These are phyloP conservation scores for Rhizopus arrhizus DNA, from an alignment of 371 early-diverging fungal species.

Conservation along the genomic window DNA sequence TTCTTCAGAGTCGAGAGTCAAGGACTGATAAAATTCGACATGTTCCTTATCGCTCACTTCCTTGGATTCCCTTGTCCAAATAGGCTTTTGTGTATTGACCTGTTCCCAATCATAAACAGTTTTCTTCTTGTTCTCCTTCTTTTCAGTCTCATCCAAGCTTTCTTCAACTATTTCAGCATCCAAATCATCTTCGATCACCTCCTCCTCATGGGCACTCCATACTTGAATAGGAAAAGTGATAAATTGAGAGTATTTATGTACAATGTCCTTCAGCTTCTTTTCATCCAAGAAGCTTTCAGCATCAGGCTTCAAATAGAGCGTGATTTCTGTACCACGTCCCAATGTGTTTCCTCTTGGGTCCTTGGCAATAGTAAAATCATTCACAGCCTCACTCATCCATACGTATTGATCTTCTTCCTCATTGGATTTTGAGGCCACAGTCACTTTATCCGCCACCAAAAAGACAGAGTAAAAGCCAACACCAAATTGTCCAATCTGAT, in stretches of 20 bases:
- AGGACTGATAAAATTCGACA: slow-evolving; percentile 80
- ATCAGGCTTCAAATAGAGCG: slow-evolving; percentile 87
- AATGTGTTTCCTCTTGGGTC: slow-evolving; percentile 85
- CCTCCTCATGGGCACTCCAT: slow-evolving; percentile 60
- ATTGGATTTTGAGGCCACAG: slow-evolving; percentile 87
- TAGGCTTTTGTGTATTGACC: slow-evolving; percentile 84
- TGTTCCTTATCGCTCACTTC: slow-evolving; percentile 82
- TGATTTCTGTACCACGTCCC: slow-evolving; percentile 88
- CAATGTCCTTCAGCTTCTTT: slow-evolving; percentile 61
- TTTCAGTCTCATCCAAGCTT: slow-evolving; percentile 25
- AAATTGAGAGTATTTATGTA: slow-evolving; percentile 89
- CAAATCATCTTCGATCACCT: slow-evolving; percentile 41
- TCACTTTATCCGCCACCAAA: slow-evolving; percentile 95
- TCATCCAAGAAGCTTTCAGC: slow-evolving; percentile 82
- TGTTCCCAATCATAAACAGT: slow-evolving; percentile 62
- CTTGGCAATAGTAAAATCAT: slow-evolving; percentile 83
- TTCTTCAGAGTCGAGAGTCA: slow-evolving; percentile 67
- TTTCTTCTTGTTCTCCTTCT: slow-evolving; percentile 54
- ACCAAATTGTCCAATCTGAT: slow-evolving; percentile 97
- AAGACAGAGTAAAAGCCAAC: slow-evolving; percentile 96
- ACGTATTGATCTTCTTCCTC: slow-evolving; percentile 79
- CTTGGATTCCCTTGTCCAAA: slow-evolving; percentile 89
- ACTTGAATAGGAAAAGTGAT: slow-evolving; percentile 93
- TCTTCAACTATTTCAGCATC: slow-evolving; percentile 58
- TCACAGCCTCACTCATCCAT: slow-evolving; percentile 81